Conservation (phyloP, 1,284 basidiomycete species). For the Leucoagaricus sp. region DNA sequence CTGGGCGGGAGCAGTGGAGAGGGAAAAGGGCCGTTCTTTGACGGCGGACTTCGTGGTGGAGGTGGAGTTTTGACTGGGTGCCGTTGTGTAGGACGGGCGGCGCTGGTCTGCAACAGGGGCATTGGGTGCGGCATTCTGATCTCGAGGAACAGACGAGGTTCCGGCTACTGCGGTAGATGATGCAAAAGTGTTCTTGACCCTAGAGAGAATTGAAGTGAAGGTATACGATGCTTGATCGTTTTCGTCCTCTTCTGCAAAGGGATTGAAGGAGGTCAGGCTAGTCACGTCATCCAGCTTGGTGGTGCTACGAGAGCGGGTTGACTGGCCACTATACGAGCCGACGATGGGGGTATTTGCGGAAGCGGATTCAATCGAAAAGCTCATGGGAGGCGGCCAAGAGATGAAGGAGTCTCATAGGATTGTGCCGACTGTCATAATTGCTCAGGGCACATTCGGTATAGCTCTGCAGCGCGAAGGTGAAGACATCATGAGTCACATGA, state of each 20-base stretch:
- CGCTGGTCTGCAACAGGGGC: conserved; percentile 37
- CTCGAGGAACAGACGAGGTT: conserved; percentile 27
- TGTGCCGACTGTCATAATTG: not conserved
- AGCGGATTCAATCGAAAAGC: not conserved
- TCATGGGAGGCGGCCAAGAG: not conserved
- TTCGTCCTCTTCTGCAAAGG: conserved; percentile 85
- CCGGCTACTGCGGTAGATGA: conserved; percentile 47
- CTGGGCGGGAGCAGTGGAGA: conserved; percentile 54
- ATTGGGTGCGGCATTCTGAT: conserved; percentile 24
- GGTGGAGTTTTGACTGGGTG: conserved; percentile 47
- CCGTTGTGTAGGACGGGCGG: conserved; percentile 50
- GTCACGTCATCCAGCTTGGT: conserved; percentile 69
- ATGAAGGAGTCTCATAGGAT: not conserved
- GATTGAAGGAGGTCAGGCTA: conserved; percentile 80
- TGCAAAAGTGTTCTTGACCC: conserved; percentile 74
- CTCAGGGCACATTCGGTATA: not conserved
- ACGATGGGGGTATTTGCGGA: conserved; percentile 35
- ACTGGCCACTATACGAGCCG: conserved; percentile 40
- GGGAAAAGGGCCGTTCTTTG: conserved; percentile 57
- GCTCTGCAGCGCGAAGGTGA: not conserved
- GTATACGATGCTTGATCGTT: conserved; percentile 82
- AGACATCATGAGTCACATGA: conserved; percentile 1
- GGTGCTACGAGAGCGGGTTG: conserved; percentile 63
- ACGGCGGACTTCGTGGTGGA: conserved; percentile 45
- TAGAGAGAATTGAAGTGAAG: conserved; percentile 72